Percentiles rank a stretch among this genome's conserved stretches.
These are phyloP conservation scores for Tylopilus orsonianus DNA, from an alignment of 1,284 basidiomycete genomes.

Conservation along the genomic window DNA sequence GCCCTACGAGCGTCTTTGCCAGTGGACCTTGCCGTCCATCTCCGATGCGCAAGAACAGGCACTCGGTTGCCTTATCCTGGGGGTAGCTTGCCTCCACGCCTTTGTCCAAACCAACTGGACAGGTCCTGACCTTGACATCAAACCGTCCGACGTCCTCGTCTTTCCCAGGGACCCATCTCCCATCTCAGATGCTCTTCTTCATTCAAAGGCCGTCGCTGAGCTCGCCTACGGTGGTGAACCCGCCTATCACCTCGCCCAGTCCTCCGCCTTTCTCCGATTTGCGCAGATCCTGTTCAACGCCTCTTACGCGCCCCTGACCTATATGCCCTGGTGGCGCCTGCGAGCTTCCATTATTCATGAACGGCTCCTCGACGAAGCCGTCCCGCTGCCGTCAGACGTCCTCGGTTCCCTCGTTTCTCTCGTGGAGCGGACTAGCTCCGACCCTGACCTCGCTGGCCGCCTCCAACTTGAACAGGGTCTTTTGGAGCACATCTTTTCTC, in stretches of 20 bases:
- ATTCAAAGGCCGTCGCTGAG: constrained; percentile 69
- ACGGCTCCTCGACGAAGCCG: constrained; percentile 85
- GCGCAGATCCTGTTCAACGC: constrained; percentile 70
- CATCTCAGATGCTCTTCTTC: constrained; percentile 55
- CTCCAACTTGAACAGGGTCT: constrained; percentile 82
- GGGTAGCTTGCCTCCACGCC: constrained; percentile 80
- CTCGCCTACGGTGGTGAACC: constrained; percentile 91
- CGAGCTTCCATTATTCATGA: constrained; percentile 77
- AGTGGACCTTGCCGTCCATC: constrained; percentile 27
- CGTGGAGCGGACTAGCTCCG: constrained; percentile 38
- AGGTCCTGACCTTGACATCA: constrained; percentile 80
- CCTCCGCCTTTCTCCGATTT: constrained; percentile 74
- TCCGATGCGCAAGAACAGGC: constrained; percentile 38
- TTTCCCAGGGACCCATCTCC: constrained; percentile 32
- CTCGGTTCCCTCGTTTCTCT: constrained; percentile 53
- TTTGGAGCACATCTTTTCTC: constrained; percentile 69
- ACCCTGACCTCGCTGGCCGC: constrained; percentile 69
- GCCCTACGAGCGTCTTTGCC: constrained; percentile 35
- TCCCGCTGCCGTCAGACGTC: constrained; percentile 54
- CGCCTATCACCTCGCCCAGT: constrained; percentile 86
- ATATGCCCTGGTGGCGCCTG: constrained; percentile 78
- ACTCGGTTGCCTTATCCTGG: constrained; percentile 63
- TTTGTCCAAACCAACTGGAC: constrained; percentile 98
- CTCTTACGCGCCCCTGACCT: constrained; percentile 46
- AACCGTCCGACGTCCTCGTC: constrained; percentile 51